Conservation (phyloP, 2,329 filamentous ascomycete genomes). For the Colletotrichum orbiculare region DNA sequence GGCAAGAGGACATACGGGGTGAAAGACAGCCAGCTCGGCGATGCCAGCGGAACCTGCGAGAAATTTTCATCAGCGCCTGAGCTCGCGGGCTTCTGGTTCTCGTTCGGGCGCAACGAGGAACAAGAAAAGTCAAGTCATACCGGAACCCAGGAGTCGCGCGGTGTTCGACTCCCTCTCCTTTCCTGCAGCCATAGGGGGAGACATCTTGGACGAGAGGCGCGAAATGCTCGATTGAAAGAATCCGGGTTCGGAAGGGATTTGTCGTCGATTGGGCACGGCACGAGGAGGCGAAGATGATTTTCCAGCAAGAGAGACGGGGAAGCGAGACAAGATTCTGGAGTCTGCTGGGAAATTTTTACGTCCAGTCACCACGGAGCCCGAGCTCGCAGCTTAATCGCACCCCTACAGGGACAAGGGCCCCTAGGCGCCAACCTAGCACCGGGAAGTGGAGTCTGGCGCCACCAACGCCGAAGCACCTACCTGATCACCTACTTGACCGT, state of each 20-base stretch:
- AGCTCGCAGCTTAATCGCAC: conserved; percentile 32
- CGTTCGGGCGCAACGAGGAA: background rate
- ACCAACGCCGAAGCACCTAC: conserved; percentile 15
- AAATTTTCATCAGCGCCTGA: conserved; percentile 32
- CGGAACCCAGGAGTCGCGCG: conserved; percentile 91
- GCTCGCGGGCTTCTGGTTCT: background rate
- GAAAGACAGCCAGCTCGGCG: conserved; percentile 91
- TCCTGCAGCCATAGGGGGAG: conserved; percentile 61
- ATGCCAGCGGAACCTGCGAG: conserved; percentile 86
- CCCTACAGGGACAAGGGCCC: conserved; percentile 33
- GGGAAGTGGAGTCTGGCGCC: conserved; percentile 31
- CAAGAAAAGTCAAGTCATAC: conserved; percentile 56
- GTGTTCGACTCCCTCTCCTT: conserved; percentile 85
- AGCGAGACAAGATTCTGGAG: conserved; percentile 26
- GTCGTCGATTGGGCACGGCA: conserved; percentile 28
- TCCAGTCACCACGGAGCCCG: conserved; percentile 23
- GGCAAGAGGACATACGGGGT: conserved; percentile 70
- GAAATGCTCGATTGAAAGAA: conserved; percentile 7
- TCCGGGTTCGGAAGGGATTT: conserved; percentile 10
- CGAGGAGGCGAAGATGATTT: conserved; percentile 20
- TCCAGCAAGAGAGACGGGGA: conserved; percentile 1
- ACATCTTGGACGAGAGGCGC: conserved; percentile 58
- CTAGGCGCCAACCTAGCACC: conserved; percentile 28
- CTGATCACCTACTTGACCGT: conserved; percentile 3
- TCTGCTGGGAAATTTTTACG: conserved; percentile 36